Evolutionary conservation across 2,329 filamentous ascomycete genomes (phyloP).

Genomic region (Davidsoniella australis): DNA sequence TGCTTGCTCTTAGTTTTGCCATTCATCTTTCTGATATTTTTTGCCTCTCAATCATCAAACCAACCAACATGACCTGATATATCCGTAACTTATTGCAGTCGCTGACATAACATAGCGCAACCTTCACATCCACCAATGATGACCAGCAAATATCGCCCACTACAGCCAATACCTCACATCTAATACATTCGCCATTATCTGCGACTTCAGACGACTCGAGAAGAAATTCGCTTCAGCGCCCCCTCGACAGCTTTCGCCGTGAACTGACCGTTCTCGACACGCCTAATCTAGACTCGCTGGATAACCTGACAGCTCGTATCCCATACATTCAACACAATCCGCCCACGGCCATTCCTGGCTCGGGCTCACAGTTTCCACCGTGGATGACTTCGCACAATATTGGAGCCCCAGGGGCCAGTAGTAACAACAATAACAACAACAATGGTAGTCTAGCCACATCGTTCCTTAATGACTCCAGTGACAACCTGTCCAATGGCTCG

Average conservation of each 20-base stretch:
- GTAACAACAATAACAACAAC: constrained; percentile 19
- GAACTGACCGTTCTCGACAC: constrained; percentile 53
- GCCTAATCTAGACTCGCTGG: not conserved
- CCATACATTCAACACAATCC: constrained; percentile 43
- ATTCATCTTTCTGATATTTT: too few relatives aligned
- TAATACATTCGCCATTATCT: constrained; percentile 23
- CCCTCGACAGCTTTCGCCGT: constrained; percentile 51
- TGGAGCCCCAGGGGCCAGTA: constrained; percentile 14
- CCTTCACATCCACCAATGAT: constrained; percentile 20
- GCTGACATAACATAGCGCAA: constrained; percentile 15
- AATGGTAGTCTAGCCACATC: constrained; percentile 31
- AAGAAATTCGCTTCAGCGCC: constrained; percentile 41
- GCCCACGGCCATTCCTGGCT: constrained; percentile 36
- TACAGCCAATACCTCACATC: constrained; percentile 27
- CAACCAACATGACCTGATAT: too few relatives aligned
- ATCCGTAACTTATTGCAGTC: too few relatives aligned
- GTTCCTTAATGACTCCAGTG: constrained; percentile 60
- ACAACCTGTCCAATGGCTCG: constrained; percentile 42
- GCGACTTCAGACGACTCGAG: constrained; percentile 20
- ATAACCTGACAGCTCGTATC: constrained; percentile 20
- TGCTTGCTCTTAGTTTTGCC: too few relatives aligned
- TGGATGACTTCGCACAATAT: constrained; percentile 32
- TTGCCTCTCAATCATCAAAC: too few relatives aligned
- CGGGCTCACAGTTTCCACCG: constrained; percentile 37
- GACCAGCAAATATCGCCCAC: constrained; percentile 32